Base-by-base conservation (phyloP, 495 filamentous ascomycete genomes). In the Thozetella sp. region DNA sequence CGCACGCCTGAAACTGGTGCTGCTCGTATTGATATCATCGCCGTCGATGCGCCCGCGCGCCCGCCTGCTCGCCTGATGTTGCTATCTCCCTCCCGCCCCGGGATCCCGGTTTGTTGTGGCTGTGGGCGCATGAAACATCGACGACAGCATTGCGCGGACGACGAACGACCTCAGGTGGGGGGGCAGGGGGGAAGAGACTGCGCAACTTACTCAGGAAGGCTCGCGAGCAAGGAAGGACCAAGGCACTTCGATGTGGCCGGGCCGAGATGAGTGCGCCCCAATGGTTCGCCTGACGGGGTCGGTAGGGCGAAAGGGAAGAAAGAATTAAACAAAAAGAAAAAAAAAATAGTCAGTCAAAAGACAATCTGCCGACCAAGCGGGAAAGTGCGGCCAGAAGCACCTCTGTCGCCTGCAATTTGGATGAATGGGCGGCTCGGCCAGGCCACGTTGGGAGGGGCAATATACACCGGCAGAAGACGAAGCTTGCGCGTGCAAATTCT, bases 381-480 rank as follows among this genome's bases (percentile, higher is more conserved):
- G n/a, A n/a, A n/a, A n/a, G 43, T 20, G 43, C 6, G 43, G 4
- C 43, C 43, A 20, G n/a, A n/a, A 3, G 43, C 9, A 48, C 43
- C 3, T 4, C 11, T 3, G 43, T 19, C 20, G 12, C n/a, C n/a
- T 48, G 4, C 43, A 48, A 48, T 48, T 20, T 48, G 43, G 43
- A 48, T 10, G 43, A 48, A 48, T 48, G 43, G 3, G n/a, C 43
- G 43, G 43, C 9, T 9, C 9, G n/a, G 43, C 3, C 6, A 19
- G 43, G 10, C 43, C 43, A 48, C 20, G 43, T 20, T 10, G n/a
- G n/a, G 10, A n/a, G 3, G 43, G 10, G 3, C 43, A 48, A 48
- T 48, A 48, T 48, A n/a, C 43, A n/a, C 43, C 43, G 43, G 43
- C n/a, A 48, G 43, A 48, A 48, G n/a, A 48, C 11, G n/a, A 11